These are phyloP conservation scores for Coelastrella sp. DNA, from an alignment of 139 green algal genomes.

Conservation along the genomic window DNA sequence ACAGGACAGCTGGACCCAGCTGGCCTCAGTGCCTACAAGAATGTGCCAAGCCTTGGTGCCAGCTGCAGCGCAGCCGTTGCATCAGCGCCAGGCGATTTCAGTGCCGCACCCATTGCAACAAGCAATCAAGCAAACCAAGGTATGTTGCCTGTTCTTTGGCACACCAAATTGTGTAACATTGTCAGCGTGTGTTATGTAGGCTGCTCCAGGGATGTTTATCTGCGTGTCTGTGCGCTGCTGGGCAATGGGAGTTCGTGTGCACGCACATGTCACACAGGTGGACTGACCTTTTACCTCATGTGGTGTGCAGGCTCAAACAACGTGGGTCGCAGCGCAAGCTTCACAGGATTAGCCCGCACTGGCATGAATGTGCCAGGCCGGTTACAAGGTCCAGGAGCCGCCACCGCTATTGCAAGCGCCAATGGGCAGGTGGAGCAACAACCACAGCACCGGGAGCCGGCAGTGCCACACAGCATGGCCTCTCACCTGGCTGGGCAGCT, in stretches of 20 bases:
- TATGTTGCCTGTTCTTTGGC: too few species aligned
- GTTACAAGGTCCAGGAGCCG: background rate
- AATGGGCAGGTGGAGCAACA: background rate
- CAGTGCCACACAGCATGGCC: background rate
- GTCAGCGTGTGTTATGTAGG: too few species aligned
- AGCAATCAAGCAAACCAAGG: background rate
- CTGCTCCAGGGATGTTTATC: too few species aligned
- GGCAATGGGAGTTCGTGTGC: too few species aligned
- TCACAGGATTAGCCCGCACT: background rate
- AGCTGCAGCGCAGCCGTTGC: slow-evolving; percentile 10
- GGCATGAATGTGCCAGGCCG: background rate
- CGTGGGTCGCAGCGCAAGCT: slow-evolving; percentile 9
- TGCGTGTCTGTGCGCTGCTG: too few species aligned
- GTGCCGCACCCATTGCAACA: background rate
- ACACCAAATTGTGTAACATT: too few species aligned
- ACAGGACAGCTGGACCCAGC: background rate
- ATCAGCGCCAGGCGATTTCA: background rate
- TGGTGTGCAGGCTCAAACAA: background rate
- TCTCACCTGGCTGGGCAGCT: background rate
- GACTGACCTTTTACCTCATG: too few species aligned
- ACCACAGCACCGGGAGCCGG: background rate
- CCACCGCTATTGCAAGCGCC: background rate
- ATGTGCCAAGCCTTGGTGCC: slow-evolving; percentile 1
- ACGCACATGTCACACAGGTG: too few species aligned
- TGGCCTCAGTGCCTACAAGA: background rate